Base-by-base conservation (phyloP, 2,329 filamentous ascomycete genomes). In the Exophiala sideris region DNA sequence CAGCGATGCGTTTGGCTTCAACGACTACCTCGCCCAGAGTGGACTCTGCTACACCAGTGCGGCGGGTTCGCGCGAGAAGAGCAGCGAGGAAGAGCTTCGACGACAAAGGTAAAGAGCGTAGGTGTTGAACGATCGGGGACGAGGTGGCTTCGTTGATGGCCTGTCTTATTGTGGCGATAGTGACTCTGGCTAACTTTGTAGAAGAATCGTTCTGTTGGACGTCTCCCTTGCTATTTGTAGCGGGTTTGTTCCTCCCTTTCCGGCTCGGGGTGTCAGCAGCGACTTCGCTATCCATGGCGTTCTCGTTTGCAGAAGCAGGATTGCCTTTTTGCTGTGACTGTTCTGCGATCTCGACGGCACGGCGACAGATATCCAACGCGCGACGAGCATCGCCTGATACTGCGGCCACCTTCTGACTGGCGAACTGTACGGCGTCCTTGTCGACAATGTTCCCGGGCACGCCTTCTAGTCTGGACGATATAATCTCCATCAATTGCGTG, bases 401-500 rank as follows among this genome's bases (percentile, higher is more conserved):
- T 36, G 94, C 92, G 4, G 94, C 94, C 32, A 99, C 94, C 73
- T 99, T 99, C 57, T 94, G 85, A 64, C 89, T 92, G 3, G 94
- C 94, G 67, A 99, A 99, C 71, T 97, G 92, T 46, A 99, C 83
- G 11, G 94, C 95, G 66, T 99, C 94, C 1, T 89, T 77, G 57
- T 96, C 90, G 38, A 99, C 92, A 41, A 99, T 87, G 62, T 91
- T 85, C 21, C 90, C 91, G 1, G 89, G 87, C 0, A 97, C 89
- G 50, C 89, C 90, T 67, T 90, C 85, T 2, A 99, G 81, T 29
- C 94, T 87, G n/a, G 91, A 95, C 66, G 92, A 87, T 60, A 99
- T 96, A 66, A 99, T 99, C 63, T 87, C 88, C 88, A 97, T 96
- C 38, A 99, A 81, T 71, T 99, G 94, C 55, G 94, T 91, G 70